phyloP scores from a whole-genome alignment of 148 eudicot genomes.

The Camellia granthamiana region DNA sequence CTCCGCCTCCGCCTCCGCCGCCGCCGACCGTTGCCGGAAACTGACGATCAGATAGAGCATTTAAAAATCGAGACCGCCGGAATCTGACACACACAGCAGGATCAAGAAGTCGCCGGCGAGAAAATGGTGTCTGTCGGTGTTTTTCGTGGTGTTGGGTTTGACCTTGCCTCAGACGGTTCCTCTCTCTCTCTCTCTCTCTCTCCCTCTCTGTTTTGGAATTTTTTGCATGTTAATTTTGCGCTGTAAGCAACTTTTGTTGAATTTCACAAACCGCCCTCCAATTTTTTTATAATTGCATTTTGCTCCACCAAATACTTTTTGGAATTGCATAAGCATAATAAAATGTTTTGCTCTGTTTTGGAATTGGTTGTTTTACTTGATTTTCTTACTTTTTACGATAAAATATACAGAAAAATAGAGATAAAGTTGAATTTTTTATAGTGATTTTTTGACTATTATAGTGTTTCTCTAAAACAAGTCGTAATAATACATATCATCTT shows the following conservation, averaged over 20 bases:
- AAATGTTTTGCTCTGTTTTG: no score
- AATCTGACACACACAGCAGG: background rate
- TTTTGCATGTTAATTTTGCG: background rate
- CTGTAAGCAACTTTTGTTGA: slow-evolving; percentile 16
- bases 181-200: slow-evolving; percentile 22
- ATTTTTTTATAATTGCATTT: background rate
- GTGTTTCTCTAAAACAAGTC: no score
- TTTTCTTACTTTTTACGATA: no score
- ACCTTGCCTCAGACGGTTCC: slow-evolving; percentile 47
- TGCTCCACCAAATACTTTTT: background rate
- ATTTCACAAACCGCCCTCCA: background rate
- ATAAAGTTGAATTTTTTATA: no score
- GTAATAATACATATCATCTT: no score
- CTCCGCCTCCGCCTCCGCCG: slow-evolving; percentile 1
- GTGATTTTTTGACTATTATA: no score
- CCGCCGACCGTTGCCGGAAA: slow-evolving; percentile 24
- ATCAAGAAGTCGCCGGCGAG: background rate
- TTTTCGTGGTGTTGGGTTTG: slow-evolving; percentile 29
- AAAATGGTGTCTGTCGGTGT: slow-evolving; percentile 11
- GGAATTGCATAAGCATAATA: no score
- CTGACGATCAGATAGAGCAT: slow-evolving; percentile 20
- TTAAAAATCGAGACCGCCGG: slow-evolving; percentile 9
- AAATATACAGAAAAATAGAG: no score
- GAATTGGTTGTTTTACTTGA: no score
- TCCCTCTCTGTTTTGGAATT: slow-evolving; percentile 10